A percentile compares a stretch with the other conserved stretches of the same genome.
Evolutionary conservation across 2,329 filamentous ascomycete species (phyloP).

Genomic region (Colletotrichum cereale): DNA sequence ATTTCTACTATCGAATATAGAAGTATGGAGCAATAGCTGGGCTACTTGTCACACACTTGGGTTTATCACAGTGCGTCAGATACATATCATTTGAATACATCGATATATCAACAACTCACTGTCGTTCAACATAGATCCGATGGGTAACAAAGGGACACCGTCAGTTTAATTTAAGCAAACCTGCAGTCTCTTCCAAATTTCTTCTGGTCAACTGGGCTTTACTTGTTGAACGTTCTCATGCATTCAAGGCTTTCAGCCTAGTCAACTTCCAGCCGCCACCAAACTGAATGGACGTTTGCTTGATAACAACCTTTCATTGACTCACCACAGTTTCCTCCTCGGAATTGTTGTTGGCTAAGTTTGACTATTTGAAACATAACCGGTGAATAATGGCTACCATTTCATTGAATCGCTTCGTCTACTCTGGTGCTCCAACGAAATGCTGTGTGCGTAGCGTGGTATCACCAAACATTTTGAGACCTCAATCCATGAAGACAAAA

Average conservation of each 20-base stretch:
- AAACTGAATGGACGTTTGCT: background rate
- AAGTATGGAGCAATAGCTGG: fast-evolving
- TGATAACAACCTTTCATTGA: background rate
- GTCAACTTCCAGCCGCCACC: background rate
- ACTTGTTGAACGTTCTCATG: background rate
- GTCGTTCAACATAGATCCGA: fast-evolving
- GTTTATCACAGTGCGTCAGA: too few relatives aligned
- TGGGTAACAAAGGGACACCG: fast-evolving
- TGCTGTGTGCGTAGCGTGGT: too few relatives aligned
- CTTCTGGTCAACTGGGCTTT: fast-evolving
- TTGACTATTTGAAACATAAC: fast-evolving
- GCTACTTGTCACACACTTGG: background rate
- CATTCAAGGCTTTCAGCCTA: background rate
- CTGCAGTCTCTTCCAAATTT: background rate
- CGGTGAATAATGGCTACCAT: background rate
- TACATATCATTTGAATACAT: too few relatives aligned
- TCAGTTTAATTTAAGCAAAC: background rate
- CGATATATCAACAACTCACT: background rate
- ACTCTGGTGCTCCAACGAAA: background rate
- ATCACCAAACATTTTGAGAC: too few relatives aligned
- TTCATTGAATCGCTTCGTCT: background rate
- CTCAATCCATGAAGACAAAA: background rate
- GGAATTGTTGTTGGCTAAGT: background rate
- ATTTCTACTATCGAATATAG: fast-evolving
- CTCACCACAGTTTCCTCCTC: background rate